Conservation (phyloP, 306 rosid species). For the Prunus mira region DNA sequence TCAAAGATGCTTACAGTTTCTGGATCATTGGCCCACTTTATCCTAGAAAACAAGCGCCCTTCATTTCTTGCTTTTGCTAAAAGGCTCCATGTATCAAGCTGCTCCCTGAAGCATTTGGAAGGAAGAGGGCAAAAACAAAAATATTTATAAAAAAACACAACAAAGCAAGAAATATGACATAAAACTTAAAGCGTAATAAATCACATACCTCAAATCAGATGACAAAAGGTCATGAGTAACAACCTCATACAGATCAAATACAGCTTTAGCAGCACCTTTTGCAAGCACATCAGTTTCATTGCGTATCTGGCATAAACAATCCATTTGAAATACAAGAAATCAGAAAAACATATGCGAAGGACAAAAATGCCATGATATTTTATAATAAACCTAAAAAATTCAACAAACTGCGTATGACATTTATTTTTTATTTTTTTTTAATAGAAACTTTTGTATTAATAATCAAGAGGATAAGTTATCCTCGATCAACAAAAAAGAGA, state of each 20-base stretch:
- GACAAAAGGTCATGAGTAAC: slow-evolving; percentile 81
- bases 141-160: not conserved
- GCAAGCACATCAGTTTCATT: slow-evolving; percentile 70
- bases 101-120: slow-evolving; percentile 60
- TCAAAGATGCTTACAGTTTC: slow-evolving; percentile 62
- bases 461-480: too few species aligned
- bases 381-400: not conserved
- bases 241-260: slow-evolving; percentile 68
- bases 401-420: slow-evolving; percentile 2
- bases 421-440: not conserved
- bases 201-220: slow-evolving; percentile 66
- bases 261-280: slow-evolving; percentile 83
- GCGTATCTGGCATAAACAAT: slow-evolving; percentile 50
- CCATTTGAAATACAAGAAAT: slow-evolving; percentile 5
- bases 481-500: too few species aligned
- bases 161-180: not conserved
- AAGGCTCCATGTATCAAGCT: slow-evolving; percentile 86
- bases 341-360: not conserved
- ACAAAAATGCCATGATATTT: not conserved
- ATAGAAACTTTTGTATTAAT: too few species aligned
- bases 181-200: slow-evolving; percentile 16
- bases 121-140: not conserved
- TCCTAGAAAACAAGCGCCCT: slow-evolving; percentile 70
- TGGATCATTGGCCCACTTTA: slow-evolving; percentile 81
- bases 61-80: slow-evolving; percentile 86